These are phyloP conservation scores for Nepenthes mirabilis DNA, from an alignment of 148 eudicot genomes.

Conservation along the genomic window DNA sequence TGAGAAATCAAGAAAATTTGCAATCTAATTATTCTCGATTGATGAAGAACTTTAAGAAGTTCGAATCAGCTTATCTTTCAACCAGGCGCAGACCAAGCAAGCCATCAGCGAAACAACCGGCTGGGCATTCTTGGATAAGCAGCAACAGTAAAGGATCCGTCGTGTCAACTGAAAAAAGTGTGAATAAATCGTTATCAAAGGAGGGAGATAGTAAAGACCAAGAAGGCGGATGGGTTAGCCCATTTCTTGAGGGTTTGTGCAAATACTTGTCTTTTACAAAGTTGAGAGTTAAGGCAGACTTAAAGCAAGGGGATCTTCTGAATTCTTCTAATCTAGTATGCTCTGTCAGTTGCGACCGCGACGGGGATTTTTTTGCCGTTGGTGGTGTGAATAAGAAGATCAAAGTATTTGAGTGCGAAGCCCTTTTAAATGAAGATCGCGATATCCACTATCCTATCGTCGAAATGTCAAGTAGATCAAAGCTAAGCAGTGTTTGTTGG, in stretches of 20 bases:
- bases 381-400: slow-evolving; percentile 98
- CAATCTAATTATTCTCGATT: slow-evolving; percentile 51
- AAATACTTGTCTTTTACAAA: slow-evolving; percentile 67
- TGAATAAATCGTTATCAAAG: slow-evolving; percentile 33
- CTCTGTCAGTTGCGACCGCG: slow-evolving; percentile 84
- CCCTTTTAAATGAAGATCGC: slow-evolving; percentile 53
- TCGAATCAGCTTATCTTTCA: slow-evolving; percentile 74
- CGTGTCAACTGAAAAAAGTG: slow-evolving; percentile 49
- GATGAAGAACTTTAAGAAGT: slow-evolving; percentile 74
- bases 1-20: slow-evolving; percentile 27
- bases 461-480: slow-evolving; percentile 76
- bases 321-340: slow-evolving; percentile 87
- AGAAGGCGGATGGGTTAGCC: slow-evolving; percentile 68
- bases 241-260: slow-evolving; percentile 82
- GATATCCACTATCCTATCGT: slow-evolving; percentile 94
- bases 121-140: slow-evolving; percentile 38
- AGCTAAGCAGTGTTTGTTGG: slow-evolving; percentile 97
- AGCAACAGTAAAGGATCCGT: slow-evolving; percentile 64
- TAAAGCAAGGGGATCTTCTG: slow-evolving; percentile 90
- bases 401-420: slow-evolving; percentile 76
- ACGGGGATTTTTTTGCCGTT: slow-evolving; percentile 86
- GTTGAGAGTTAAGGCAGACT: slow-evolving; percentile 74
- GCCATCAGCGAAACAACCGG: slow-evolving; percentile 29
- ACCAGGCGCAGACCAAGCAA: slow-evolving; percentile 52
- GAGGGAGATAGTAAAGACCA: slow-evolving; percentile 21